Conservation (phyloP, 1,139 yeast species). For the Suhomyces chickasaworum region DNA sequence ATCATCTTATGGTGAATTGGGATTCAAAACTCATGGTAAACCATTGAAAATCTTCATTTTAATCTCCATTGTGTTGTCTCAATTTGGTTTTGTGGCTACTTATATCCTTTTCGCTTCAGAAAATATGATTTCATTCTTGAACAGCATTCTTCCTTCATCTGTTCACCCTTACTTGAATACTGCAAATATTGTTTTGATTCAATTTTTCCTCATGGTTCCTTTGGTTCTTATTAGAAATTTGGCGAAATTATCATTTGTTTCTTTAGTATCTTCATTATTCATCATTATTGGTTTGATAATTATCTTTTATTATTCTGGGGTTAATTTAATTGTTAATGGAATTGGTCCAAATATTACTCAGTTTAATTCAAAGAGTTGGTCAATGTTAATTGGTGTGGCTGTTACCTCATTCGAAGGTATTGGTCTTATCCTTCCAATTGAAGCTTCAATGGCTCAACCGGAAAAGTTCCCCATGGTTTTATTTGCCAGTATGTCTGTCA, state of each 20-base stretch:
- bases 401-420: slow-evolving; percentile 83
- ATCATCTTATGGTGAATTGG: slow-evolving; percentile 78
- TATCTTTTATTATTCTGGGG: slow-evolving; percentile 57
- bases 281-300: slow-evolving; percentile 65
- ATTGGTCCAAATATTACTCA: slow-evolving; percentile 48
- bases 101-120: slow-evolving; percentile 74
- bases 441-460: slow-evolving; percentile 73
- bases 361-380: slow-evolving; percentile 65
- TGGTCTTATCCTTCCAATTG: slow-evolving; percentile 75
- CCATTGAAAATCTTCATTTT: slow-evolving; percentile 61
- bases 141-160: slow-evolving; percentile 10
- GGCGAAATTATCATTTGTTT: slow-evolving; percentile 67
- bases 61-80: slow-evolving; percentile 65
- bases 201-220: slow-evolving; percentile 63
- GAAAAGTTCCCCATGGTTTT: slow-evolving; percentile 69
- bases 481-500: slow-evolving; percentile 56
- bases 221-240: slow-evolving; percentile 71
- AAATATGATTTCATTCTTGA: slow-evolving; percentile 55
- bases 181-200: slow-evolving; percentile 50
- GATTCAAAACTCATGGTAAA: slow-evolving; percentile 60
- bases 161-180: slow-evolving; percentile 19
- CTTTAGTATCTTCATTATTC: slow-evolving; percentile 66
- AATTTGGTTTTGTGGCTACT: slow-evolving; percentile 77
- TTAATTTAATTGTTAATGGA: slow-evolving; percentile 50
- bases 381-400: slow-evolving; percentile 77